These are phyloP conservation scores for Elaeis guineensis DNA, from an alignment of 176 grass and related monocot species.

Conservation along the genomic window DNA sequence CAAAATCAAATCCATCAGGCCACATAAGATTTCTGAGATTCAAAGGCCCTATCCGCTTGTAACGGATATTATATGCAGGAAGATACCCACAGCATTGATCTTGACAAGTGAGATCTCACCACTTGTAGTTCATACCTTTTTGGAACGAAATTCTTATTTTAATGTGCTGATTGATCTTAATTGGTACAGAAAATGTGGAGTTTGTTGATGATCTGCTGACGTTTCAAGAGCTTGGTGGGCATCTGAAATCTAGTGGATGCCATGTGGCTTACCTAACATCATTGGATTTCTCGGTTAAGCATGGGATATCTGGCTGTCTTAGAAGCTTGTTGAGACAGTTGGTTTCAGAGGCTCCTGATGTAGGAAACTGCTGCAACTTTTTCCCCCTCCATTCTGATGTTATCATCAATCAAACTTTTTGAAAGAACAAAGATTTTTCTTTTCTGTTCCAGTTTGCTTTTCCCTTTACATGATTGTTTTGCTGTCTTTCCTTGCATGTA, in stretches of 20 bases:
- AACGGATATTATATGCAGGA: constrained; percentile 54
- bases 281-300: constrained; percentile 49
- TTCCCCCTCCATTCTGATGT: not conserved
- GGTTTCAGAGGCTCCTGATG: constrained; percentile 47
- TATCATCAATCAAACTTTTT: not conserved
- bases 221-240: constrained; percentile 50
- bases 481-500: not conserved
- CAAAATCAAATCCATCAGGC: constrained; percentile 11
- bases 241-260: constrained; percentile 58
- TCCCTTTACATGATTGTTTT: too few relatives aligned
- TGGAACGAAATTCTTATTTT: not conserved
- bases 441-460: too few relatives aligned
- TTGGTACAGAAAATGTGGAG: constrained; percentile 80
- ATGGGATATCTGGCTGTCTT: constrained; percentile 53
- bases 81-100: constrained; percentile 56
- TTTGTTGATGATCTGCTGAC: constrained; percentile 70
- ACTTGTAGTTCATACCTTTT: not conserved
- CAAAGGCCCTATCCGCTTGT: constrained; percentile 57
- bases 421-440: too few relatives aligned
- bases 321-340: constrained; percentile 75
- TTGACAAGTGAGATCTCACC: constrained; percentile 46
- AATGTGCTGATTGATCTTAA: constrained; percentile 2
- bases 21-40: constrained; percentile 29
- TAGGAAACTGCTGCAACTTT: constrained; percentile 23
- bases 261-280: constrained; percentile 56